Evolutionary conservation across 495 filamentous ascomycete species (phyloP).

Genomic region (Lichina pygmaea): DNA sequence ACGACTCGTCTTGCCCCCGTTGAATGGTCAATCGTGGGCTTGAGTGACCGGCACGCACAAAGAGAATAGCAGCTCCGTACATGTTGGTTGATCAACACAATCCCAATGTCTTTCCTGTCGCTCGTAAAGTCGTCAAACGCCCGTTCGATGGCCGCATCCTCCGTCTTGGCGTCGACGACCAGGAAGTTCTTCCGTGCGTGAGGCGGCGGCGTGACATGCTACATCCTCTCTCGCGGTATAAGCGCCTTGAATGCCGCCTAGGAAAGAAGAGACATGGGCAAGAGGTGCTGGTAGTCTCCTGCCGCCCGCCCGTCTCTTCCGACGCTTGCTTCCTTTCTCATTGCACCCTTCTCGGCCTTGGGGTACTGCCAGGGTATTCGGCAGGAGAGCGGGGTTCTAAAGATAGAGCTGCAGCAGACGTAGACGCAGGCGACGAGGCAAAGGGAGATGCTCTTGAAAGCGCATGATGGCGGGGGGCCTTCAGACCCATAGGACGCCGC

Average conservation of each 20-base stretch:
- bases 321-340: no score
- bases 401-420: background rate
- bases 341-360: no score
- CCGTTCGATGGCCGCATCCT: slow-evolving; percentile 62
- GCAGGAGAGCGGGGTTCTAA: background rate
- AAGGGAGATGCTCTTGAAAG: no score
- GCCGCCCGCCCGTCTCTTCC: background rate
- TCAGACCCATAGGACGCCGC: no score
- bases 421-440: background rate
- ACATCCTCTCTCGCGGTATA: background rate
- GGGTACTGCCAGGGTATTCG: background rate
- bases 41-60: background rate
- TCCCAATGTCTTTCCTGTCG: slow-evolving; percentile 82
- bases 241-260: background rate
- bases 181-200: slow-evolving; percentile 92
- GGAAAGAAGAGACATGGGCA: slow-evolving; percentile 1
- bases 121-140: slow-evolving; percentile 75
- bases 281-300: slow-evolving; percentile 12
- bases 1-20: background rate
- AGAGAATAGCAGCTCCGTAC: slow-evolving; percentile 20
- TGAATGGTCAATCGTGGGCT: background rate
- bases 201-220: slow-evolving; percentile 56
- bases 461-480: no score
- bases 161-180: slow-evolving; percentile 81
- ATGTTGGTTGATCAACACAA: slow-evolving; percentile 94